Percentiles rank a stretch among this genome's conserved stretches.
These are phyloP conservation scores for Neurospora sp. DNA, from an alignment of 495 filamentous ascomycete species.

Conservation along the genomic window DNA sequence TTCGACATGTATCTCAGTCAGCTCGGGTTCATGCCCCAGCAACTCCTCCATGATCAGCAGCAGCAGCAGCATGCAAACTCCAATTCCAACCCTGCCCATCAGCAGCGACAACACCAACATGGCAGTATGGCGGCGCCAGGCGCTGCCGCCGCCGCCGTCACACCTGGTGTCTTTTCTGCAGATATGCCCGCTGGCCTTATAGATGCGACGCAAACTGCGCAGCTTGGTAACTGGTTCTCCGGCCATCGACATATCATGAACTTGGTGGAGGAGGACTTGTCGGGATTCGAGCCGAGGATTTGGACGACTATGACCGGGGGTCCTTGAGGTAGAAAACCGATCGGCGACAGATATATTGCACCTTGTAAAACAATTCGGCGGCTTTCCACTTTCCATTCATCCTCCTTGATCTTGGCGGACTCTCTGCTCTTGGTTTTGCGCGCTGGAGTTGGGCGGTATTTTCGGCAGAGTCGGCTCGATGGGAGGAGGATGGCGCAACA, in stretches of 20 bases:
- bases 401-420: not conserved
- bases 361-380: not conserved
- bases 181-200: conserved; percentile 1
- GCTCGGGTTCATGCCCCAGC: conserved; percentile 47
- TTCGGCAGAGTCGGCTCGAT: not conserved
- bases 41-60: not conserved
- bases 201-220: conserved; percentile 27
- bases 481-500: not conserved
- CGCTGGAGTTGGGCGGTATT: not conserved
- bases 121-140: not conserved
- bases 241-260: conserved; percentile 57
- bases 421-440: not conserved
- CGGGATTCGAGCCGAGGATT: conserved; percentile 29
- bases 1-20: conserved; percentile 57
- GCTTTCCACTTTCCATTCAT: not conserved
- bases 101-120: not conserved
- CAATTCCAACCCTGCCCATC: not conserved
- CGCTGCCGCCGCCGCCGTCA: not conserved
- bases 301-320: conserved; percentile 14
- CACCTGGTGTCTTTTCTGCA: not conserved
- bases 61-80: not conserved
- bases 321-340: not conserved
- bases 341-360: not conserved
- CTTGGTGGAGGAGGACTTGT: conserved; percentile 50
- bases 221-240: conserved; percentile 58